phyloP scores from a whole-genome alignment of 2,329 filamentous ascomycete species.

The Macrophomina phaseolina region DNA sequence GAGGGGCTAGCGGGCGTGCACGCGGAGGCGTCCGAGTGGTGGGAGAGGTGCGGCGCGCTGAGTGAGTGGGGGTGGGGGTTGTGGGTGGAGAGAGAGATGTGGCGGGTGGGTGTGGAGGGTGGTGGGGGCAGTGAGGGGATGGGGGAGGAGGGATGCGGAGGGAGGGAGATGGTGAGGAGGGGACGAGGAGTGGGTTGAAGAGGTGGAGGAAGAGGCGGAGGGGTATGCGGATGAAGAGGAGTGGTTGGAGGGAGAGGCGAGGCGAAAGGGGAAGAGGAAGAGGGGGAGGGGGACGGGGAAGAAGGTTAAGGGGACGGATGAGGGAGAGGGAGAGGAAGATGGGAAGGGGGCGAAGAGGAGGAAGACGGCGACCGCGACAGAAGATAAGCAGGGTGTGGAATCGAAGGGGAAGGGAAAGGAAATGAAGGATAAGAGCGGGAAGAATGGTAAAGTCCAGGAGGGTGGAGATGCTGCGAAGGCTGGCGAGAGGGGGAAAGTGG shows the following conservation, averaged over 20 bases:
- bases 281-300: not conserved
- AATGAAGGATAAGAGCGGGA: not conserved
- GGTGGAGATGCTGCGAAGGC: not conserved
- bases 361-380: not conserved
- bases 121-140: not conserved
- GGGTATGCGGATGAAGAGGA: not conserved
- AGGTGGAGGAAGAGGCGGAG: not conserved
- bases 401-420: not conserved
- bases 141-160: too few species aligned
- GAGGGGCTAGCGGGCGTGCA: not conserved
- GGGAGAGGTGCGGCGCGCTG: not conserved
- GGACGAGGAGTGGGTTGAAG: too few species aligned
- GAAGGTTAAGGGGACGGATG: too few species aligned
- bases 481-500: too few species aligned
- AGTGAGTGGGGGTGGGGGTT: not conserved
- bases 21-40: not conserved
- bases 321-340: not conserved
- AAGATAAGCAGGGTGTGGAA: not conserved
- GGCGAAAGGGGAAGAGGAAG: not conserved
- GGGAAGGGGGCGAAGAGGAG: not conserved
- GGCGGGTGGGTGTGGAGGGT: not conserved
- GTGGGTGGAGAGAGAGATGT: not conserved
- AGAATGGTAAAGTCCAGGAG: not conserved
- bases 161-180: too few species aligned
- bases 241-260: not conserved